phyloP scores from a whole-genome alignment of 2,329 filamentous ascomycete genomes.

The Fusarium algeriense region DNA sequence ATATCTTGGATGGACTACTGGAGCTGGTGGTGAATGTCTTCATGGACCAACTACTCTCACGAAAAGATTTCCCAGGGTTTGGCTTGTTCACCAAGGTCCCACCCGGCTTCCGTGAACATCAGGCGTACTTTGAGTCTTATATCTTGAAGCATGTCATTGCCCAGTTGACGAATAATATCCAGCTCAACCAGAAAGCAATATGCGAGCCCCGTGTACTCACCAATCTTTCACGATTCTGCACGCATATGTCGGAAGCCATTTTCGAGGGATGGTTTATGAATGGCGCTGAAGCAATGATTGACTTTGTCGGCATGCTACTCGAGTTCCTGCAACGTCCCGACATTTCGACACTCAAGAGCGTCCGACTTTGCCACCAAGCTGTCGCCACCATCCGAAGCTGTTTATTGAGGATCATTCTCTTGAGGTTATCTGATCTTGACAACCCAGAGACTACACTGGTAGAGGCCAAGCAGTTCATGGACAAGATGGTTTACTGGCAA shows the following conservation, averaged over 20 bases:
- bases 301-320: slow-evolving; percentile 85
- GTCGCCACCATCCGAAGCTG: slow-evolving; percentile 80
- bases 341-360: slow-evolving; percentile 82
- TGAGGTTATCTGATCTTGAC: slow-evolving; percentile 87
- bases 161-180: slow-evolving; percentile 76
- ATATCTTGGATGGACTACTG: slow-evolving; percentile 80
- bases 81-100: slow-evolving; percentile 88
- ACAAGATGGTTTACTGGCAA: slow-evolving; percentile 95
- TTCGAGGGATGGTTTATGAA: slow-evolving; percentile 98
- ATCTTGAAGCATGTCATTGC: slow-evolving; percentile 81
- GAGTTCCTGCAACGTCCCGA: slow-evolving; percentile 92
- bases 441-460: slow-evolving; percentile 68
- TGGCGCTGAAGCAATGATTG: slow-evolving; percentile 83
- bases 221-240: slow-evolving; percentile 84
- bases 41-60: slow-evolving; percentile 83
- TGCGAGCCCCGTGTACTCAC: slow-evolving; percentile 86
- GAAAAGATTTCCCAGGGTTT: slow-evolving; percentile 93
- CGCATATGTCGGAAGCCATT: slow-evolving; percentile 87
- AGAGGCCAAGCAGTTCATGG: slow-evolving; percentile 78
- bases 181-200: slow-evolving; percentile 77
- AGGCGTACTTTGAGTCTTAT: slow-evolving; percentile 95
- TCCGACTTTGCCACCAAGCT: slow-evolving; percentile 90
- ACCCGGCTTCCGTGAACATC: slow-evolving; percentile 92
- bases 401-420: slow-evolving; percentile 82
- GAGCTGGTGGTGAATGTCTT: slow-evolving; percentile 85